Evolutionary conservation across 768 basidiomycete species (phyloP).

Genomic region (Arthromyces matolae): DNA sequence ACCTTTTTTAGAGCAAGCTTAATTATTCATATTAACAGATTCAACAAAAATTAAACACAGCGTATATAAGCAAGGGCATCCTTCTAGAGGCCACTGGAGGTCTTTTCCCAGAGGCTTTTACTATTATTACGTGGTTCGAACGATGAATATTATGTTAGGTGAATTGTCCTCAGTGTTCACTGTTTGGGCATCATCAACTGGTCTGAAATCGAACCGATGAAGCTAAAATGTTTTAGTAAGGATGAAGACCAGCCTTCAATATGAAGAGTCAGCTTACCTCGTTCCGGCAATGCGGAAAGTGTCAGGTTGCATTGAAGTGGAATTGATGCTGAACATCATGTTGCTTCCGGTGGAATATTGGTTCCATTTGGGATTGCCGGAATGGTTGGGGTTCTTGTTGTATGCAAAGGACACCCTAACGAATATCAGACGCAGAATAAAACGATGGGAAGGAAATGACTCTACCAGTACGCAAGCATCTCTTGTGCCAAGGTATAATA

Average conservation of each 20-base stretch:
- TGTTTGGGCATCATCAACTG: constrained; percentile 15
- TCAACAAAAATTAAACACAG: no score
- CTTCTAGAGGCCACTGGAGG: background rate
- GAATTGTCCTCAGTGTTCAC: no score
- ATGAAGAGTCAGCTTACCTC: constrained; percentile 2
- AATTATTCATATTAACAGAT: no score
- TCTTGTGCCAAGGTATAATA: constrained; percentile 15
- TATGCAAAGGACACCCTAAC: constrained; percentile 19
- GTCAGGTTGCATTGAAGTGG: constrained; percentile 14
- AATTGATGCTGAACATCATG: constrained; percentile 6
- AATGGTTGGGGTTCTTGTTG: constrained; percentile 11
- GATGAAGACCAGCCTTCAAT: background rate
- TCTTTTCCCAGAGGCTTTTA: background rate
- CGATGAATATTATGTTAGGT: no score
- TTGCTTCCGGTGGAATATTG: constrained; percentile 9
- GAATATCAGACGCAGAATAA: background rate
- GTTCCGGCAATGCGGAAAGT: constrained; percentile 12
- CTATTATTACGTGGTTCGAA: background rate
- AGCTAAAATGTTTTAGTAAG: no score
- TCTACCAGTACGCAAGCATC: constrained; percentile 17
- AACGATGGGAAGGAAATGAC: background rate
- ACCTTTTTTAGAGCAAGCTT: no score
- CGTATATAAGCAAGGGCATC: background rate
- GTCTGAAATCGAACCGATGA: constrained; percentile 16
- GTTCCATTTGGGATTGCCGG: constrained; percentile 9